Percentiles rank a stretch among this genome's conserved stretches.
Evolutionary conservation across 306 rosid genomes (phyloP).

Genomic region (Boehmeria nivea): DNA sequence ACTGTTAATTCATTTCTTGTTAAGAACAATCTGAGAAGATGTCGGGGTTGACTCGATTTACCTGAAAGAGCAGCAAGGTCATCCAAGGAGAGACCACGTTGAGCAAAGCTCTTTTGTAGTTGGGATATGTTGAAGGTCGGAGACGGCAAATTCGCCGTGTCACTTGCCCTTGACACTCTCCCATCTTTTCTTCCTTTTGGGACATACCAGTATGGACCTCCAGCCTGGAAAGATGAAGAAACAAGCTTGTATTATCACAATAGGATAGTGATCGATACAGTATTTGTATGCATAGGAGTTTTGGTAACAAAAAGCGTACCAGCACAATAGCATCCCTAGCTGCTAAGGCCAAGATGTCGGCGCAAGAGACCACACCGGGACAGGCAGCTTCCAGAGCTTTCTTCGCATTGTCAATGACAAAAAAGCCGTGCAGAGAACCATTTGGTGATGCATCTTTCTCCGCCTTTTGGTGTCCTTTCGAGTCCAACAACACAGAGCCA

Average conservation of each 20-base stretch:
- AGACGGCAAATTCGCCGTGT: constrained; percentile 58
- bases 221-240: constrained; percentile 42
- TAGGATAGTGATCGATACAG: constrained; percentile 2
- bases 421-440: constrained; percentile 41
- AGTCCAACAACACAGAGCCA: constrained; percentile 43
- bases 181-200: constrained; percentile 66
- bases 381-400: constrained; percentile 39
- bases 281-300: too few species aligned
- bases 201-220: constrained; percentile 81
- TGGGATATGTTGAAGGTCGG: constrained; percentile 70
- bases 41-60: background rate
- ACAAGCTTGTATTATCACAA: background rate
- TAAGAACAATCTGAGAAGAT: too few species aligned
- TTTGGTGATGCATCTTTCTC: constrained; percentile 56
- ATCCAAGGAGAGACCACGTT: constrained; percentile 44
- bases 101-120: constrained; percentile 42
- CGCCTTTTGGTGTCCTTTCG: constrained; percentile 39
- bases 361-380: constrained; percentile 57
- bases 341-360: constrained; percentile 48
- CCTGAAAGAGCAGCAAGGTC: constrained; percentile 58
- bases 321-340: constrained; percentile 50
- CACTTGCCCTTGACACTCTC: constrained; percentile 67
- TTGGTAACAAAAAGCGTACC: constrained; percentile 16
- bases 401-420: constrained; percentile 52
- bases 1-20: too few species aligned